Evolutionary conservation across 495 filamentous ascomycete species (phyloP).

Genomic region (Acidiella bohemica): DNA sequence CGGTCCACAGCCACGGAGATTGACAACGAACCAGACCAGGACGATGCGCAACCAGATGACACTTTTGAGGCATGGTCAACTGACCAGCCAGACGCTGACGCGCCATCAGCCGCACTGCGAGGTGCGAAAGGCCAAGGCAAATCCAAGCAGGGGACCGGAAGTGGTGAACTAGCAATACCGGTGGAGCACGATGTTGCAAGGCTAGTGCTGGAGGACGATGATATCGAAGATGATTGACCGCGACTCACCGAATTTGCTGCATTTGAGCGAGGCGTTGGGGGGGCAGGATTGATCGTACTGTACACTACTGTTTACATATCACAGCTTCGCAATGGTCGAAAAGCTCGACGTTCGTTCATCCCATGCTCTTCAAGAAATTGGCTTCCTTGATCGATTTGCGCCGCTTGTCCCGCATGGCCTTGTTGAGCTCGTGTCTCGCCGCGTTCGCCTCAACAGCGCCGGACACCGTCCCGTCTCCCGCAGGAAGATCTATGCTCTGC

Average conservation of each 20-base stretch:
- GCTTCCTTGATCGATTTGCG: conserved; percentile 73
- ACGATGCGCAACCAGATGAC: conserved; percentile 30
- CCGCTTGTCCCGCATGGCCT: conserved; percentile 56
- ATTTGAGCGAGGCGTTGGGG: no score
- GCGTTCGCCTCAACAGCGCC: conserved; percentile 44
- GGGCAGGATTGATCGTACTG: no score
- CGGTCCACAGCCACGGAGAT: conserved; percentile 8
- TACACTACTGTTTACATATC: no score
- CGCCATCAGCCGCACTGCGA: conserved; percentile 7
- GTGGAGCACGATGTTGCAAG: conserved; percentile 42
- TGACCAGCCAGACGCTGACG: conserved; percentile 27
- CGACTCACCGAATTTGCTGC: no score
- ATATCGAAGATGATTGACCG: conserved; percentile 83
- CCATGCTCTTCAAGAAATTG: conserved; percentile 81
- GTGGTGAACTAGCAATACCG: conserved; percentile 18
- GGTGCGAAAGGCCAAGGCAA: conserved; percentile 2
- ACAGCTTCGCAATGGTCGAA: no score
- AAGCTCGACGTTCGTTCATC: no score
- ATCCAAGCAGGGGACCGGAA: conserved; percentile 1
- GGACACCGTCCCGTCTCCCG: conserved; percentile 39
- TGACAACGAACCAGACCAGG: conserved; percentile 35
- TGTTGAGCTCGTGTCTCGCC: conserved; percentile 51
- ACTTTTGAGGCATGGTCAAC: conserved; percentile 40
- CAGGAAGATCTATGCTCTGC: conserved; percentile 71
- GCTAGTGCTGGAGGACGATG: conserved; percentile 78